phyloP scores from a whole-genome alignment of 2,329 filamentous ascomycete genomes.

The Dothiorella sarmentorum region DNA sequence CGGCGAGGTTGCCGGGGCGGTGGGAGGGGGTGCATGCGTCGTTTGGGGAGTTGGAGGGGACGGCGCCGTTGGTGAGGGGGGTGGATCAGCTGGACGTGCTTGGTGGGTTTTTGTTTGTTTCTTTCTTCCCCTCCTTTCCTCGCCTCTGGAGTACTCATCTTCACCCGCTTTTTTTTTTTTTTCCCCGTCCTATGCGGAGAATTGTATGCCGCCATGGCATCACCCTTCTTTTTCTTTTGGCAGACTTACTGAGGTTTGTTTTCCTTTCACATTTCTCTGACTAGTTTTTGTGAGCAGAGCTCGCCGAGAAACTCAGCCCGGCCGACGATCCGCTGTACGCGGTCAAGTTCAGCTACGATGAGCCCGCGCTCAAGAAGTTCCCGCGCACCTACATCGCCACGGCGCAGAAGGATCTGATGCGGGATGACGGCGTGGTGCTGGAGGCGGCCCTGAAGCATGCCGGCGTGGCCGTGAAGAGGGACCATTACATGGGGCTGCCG shows the following conservation, averaged over 20 bases:
- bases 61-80: constrained; percentile 1
- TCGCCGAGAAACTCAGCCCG: constrained; percentile 6
- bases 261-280: no score
- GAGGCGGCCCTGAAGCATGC: constrained; percentile 27
- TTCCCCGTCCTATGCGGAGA: background rate
- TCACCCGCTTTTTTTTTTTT: background rate
- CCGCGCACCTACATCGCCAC: constrained; percentile 22
- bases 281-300: background rate
- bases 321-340: constrained; percentile 16
- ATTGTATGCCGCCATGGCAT: no score
- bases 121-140: no score
- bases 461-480: constrained; percentile 26
- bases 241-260: no score
- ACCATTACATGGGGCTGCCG: constrained; percentile 29
- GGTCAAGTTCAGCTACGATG: background rate
- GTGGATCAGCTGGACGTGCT: background rate
- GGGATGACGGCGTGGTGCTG: constrained; percentile 30
- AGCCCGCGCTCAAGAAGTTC: constrained; percentile 19
- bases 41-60: constrained; percentile 13
- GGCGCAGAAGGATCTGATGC: constrained; percentile 27
- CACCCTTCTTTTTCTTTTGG: no score
- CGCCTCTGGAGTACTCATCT: no score
- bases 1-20: constrained; percentile 15
- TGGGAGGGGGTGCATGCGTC: constrained; percentile 19
- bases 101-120: background rate